Evolutionary conservation across 78 protist species (phyloP).

Genomic region (Planoprotostelium fungivorum): DNA sequence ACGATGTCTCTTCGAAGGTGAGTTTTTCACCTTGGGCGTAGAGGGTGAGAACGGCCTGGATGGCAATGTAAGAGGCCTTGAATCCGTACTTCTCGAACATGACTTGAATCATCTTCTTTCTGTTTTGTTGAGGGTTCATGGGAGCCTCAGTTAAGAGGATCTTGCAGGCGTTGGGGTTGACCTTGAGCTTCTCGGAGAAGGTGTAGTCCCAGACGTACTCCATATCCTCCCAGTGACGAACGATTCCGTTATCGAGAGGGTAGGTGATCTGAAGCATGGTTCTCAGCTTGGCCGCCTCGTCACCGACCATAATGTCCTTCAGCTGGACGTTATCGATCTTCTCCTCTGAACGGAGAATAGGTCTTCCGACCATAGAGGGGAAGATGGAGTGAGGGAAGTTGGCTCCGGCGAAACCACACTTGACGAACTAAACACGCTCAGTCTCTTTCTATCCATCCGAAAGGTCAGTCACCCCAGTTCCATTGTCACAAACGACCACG

Average conservation of each 20-base stretch:
- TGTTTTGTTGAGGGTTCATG: constrained; percentile 80
- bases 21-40: constrained; percentile 86
- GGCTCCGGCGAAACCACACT: constrained; percentile 97
- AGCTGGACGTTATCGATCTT: constrained; percentile 66
- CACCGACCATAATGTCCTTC: constrained; percentile 98
- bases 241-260: constrained; percentile 96
- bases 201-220: constrained; percentile 90
- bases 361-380: constrained; percentile 98
- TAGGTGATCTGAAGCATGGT: constrained; percentile 83
- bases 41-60: constrained; percentile 96
- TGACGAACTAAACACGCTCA: constrained; percentile 75
- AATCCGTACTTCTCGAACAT: constrained; percentile 97
- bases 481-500: constrained; percentile 94
- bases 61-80: constrained; percentile 74
- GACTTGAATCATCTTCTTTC: constrained; percentile 72
- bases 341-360: constrained; percentile 90
- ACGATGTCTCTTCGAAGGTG: not conserved
- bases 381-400: constrained; percentile 95
- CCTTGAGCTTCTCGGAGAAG: constrained; percentile 80
- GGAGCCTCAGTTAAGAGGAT: constrained; percentile 98
- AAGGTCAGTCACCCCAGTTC: constrained; percentile 83
- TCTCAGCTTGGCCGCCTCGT: constrained; percentile 84
- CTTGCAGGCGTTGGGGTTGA: constrained; percentile 82
- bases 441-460: not conserved
- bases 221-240: constrained; percentile 95